These are phyloP conservation scores for Candida jianshihensis DNA, from an alignment of 805 yeast species.

Conservation along the genomic window DNA sequence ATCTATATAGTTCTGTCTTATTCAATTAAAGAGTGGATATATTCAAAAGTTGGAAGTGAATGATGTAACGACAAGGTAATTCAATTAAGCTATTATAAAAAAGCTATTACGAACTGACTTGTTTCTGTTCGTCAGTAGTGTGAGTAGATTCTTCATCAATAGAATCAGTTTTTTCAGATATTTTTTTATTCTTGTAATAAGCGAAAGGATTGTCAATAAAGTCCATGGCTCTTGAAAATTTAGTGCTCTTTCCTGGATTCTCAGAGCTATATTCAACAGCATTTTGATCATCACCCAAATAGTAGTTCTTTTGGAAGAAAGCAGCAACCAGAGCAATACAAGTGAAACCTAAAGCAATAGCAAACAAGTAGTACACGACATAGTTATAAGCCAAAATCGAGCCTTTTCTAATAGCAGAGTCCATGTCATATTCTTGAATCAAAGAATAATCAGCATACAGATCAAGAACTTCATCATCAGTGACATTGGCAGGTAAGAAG, in stretches of 20 bases:
- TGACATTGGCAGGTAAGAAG: slow-evolving; percentile 21
- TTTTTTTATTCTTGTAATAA: neutral
- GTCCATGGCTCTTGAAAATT: neutral
- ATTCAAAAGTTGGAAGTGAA: no score
- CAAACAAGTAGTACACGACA: slow-evolving; percentile 24
- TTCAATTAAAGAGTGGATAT: no score
- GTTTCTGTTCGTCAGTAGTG: neutral
- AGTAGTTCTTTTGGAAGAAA: slow-evolving; percentile 28
- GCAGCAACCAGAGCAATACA: slow-evolving; percentile 25
- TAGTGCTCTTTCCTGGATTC: neutral
- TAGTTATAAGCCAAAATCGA: slow-evolving; percentile 28
- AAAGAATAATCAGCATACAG: slow-evolving; percentile 16
- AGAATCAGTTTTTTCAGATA: neutral
- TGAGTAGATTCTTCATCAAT: neutral
- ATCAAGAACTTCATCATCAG: slow-evolving; percentile 15
- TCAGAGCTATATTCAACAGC: slow-evolving; percentile 24
- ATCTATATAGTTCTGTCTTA: no score
- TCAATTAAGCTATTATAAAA: no score
- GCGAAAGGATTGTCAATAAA: slow-evolving; percentile 1
- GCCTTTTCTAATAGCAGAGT: slow-evolving; percentile 24
- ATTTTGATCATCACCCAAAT: slow-evolving; percentile 30
- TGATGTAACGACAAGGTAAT: no score
- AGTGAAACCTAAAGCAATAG: slow-evolving; percentile 24
- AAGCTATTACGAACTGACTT: neutral
- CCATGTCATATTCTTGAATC: slow-evolving; percentile 22